phyloP scores from a whole-genome alignment of 225 moss, liverwort and hornwort species.

The Marchantia paleacea region DNA sequence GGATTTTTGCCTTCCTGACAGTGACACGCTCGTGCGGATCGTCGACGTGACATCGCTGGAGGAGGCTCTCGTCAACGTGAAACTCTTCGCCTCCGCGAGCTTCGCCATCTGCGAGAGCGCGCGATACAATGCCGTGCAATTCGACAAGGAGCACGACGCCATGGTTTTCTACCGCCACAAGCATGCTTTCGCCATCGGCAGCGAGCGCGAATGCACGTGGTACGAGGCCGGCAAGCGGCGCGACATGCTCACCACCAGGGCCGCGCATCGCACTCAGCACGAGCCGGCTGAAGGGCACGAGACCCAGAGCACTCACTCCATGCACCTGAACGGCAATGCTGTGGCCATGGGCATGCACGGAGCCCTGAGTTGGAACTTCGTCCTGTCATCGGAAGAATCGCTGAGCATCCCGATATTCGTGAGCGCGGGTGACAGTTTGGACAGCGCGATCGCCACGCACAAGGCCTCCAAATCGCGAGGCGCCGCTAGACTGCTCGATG shows the following conservation, averaged over 20 bases:
- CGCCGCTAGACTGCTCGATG: slow-evolving; percentile 14
- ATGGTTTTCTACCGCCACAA: slow-evolving; percentile 38
- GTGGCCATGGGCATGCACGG: slow-evolving; percentile 33
- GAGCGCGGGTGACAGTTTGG: slow-evolving; percentile 32
- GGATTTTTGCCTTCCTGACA: slow-evolving; percentile 41
- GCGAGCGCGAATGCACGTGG: slow-evolving; percentile 33
- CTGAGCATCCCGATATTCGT: slow-evolving; percentile 36
- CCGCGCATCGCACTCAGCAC: too few species aligned
- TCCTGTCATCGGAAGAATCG: slow-evolving; percentile 18
- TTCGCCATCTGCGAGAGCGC: slow-evolving; percentile 42
- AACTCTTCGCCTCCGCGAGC: slow-evolving; percentile 23
- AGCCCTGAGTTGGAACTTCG: slow-evolving; percentile 37
- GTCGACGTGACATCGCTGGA: slow-evolving; percentile 31
- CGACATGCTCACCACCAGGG: slow-evolving; percentile 15
- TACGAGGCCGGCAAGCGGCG: slow-evolving; percentile 36
- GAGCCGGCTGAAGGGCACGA: slow-evolving; percentile 24
- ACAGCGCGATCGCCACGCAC: slow-evolving; percentile 20
- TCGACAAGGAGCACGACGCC: slow-evolving; percentile 32
- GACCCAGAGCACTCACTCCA: background rate
- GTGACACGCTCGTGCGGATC: slow-evolving; percentile 33
- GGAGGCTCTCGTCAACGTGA: slow-evolving; percentile 14
- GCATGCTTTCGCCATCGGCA: slow-evolving; percentile 34
- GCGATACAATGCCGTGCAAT: slow-evolving; percentile 38
- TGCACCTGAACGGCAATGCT: slow-evolving; percentile 34
- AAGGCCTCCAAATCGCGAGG: slow-evolving; percentile 23